phyloP scores from a whole-genome alignment of 805 yeast genomes.

The Gaillardinia entomophila region DNA sequence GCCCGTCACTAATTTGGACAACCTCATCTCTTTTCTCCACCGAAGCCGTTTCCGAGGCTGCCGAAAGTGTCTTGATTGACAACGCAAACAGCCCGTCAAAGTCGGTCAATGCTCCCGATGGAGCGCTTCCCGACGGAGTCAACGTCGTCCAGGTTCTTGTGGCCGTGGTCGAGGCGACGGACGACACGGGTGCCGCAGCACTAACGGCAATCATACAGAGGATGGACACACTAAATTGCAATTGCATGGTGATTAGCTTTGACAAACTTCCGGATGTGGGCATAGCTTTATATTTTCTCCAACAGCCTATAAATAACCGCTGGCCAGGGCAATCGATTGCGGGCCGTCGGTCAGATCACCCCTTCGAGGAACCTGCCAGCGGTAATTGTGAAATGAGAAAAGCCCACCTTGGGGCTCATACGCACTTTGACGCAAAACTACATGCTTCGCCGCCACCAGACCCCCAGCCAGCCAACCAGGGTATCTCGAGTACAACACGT shows the following conservation, averaged over 20 bases:
- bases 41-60: conserved; percentile 4
- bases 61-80: conserved; percentile 19
- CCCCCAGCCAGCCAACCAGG: too few species aligned
- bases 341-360: too few species aligned
- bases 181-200: conserved; percentile 21
- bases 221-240: conserved; percentile 6
- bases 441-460: too few species aligned
- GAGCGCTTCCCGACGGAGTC: conserved; percentile 21
- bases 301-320: background rate
- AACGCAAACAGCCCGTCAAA: conserved; percentile 27
- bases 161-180: conserved; percentile 3
- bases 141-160: conserved; percentile 17
- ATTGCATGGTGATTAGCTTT: conserved; percentile 3
- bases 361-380: too few species aligned
- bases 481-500: too few species aligned
- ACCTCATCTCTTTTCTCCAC: conserved; percentile 4
- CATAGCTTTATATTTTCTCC: background rate
- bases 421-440: too few species aligned
- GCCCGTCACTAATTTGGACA: conserved; percentile 10
- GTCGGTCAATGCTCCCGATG: conserved; percentile 18
- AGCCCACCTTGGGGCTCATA: too few species aligned
- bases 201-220: conserved; percentile 6
- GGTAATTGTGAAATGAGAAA: too few species aligned
- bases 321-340: background rate
- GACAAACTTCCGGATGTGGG: background rate